Percentiles rank a stretch among this genome's conserved stretches.
Conservation (phyloP, 2,329 filamentous ascomycete species). For the Phyllosticta capitalensis region DNA sequence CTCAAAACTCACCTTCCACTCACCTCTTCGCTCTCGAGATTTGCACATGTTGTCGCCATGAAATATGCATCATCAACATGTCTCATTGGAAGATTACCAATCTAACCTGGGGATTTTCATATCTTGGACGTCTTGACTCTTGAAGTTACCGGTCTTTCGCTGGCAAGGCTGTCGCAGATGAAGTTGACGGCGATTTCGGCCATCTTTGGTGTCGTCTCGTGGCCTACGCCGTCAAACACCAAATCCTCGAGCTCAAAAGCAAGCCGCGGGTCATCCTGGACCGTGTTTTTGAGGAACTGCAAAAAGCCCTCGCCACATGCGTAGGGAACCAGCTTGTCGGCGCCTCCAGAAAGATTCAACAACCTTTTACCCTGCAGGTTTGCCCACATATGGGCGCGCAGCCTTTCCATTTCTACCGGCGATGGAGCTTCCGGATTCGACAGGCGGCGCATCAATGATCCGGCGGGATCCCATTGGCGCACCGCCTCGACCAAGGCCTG, state of each 20-base stretch:
- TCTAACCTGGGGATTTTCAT: background rate
- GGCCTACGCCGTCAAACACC: slow-evolving; percentile 59
- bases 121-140: slow-evolving; percentile 8
- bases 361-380: slow-evolving; percentile 49
- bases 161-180: slow-evolving; percentile 37
- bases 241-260: slow-evolving; percentile 52
- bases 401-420: slow-evolving; percentile 29
- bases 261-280: slow-evolving; percentile 39
- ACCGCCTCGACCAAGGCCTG: slow-evolving; percentile 54
- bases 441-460: slow-evolving; percentile 49
- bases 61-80: too few species aligned
- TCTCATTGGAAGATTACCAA: too few species aligned
- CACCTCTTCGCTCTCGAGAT: too few species aligned
- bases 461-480: slow-evolving; percentile 62
- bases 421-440: slow-evolving; percentile 12
- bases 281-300: slow-evolving; percentile 50
- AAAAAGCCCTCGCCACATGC: slow-evolving; percentile 51
- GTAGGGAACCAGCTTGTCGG: slow-evolving; percentile 66
- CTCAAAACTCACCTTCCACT: too few species aligned
- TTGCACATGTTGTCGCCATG: too few species aligned
- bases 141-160: slow-evolving; percentile 9
- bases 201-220: slow-evolving; percentile 62
- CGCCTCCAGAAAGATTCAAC: slow-evolving; percentile 54
- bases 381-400: background rate
- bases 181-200: slow-evolving; percentile 55